Evolutionary conservation across 2,329 filamentous ascomycete genomes (phyloP).

Genomic region (Pseudogymnoascus sp.): DNA sequence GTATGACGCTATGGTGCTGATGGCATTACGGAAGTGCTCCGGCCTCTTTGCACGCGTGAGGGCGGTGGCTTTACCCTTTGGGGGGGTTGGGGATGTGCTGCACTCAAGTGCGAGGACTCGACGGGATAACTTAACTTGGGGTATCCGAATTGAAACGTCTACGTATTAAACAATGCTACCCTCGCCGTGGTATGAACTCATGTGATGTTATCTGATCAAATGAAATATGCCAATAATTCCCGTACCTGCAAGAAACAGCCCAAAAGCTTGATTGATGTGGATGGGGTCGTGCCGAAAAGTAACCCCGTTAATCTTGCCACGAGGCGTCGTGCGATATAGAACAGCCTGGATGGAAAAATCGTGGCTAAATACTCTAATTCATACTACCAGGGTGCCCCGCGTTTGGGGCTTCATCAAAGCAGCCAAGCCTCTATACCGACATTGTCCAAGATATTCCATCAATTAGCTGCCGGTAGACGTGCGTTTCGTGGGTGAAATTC

Average conservation of each 20-base stretch:
- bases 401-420: background rate
- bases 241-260: background rate
- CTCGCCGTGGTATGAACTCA: background rate
- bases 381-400: background rate
- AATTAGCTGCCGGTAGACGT: background rate
- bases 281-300: background rate
- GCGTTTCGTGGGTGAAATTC: background rate
- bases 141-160: slow-evolving; percentile 8
- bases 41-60: slow-evolving; percentile 8
- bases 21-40: slow-evolving; percentile 8
- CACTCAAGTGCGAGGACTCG: slow-evolving; percentile 4
- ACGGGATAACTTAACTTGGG: slow-evolving; percentile 4
- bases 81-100: slow-evolving; percentile 1
- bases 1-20: slow-evolving; percentile 6
- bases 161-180: background rate
- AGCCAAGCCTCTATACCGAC: background rate
- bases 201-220: background rate
- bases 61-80: background rate
- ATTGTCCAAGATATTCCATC: background rate
- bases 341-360: background rate
- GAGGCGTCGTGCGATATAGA: background rate
- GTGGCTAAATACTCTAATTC: slow-evolving; percentile 4
- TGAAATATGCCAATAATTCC: background rate
- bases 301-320: background rate
- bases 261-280: background rate